Conservation (phyloP, 495 filamentous ascomycete species). For the Neurospora sublineolata region DNA sequence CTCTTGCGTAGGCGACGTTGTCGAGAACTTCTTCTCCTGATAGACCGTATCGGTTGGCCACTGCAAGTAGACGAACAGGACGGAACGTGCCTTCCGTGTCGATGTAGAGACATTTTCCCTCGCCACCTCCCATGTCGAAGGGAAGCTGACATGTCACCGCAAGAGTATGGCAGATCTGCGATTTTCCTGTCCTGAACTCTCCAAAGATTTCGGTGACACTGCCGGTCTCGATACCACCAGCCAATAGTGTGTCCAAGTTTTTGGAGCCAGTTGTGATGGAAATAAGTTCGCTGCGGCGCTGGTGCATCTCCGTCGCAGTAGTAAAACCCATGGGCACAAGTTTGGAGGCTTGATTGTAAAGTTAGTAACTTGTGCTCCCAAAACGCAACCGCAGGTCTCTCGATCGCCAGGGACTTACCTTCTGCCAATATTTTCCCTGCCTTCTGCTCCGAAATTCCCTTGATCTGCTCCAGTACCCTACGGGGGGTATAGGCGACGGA, state of each 20-base stretch:
- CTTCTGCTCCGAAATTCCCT: slow-evolving; percentile 94
- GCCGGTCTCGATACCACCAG: slow-evolving; percentile 90
- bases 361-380: slow-evolving; percentile 1
- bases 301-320: slow-evolving; percentile 99
- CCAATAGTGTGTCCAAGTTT: slow-evolving; percentile 87
- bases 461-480: slow-evolving; percentile 80
- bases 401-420: slow-evolving; percentile 38
- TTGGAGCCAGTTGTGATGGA: slow-evolving; percentile 97
- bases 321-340: slow-evolving; percentile 98
- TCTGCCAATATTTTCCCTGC: slow-evolving; percentile 87
- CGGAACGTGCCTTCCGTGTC: slow-evolving; percentile 97
- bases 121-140: slow-evolving; percentile 97
- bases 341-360: slow-evolving; percentile 58
- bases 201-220: slow-evolving; percentile 98
- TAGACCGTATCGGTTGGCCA: slow-evolving; percentile 86
- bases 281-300: slow-evolving; percentile 86
- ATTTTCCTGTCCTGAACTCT: slow-evolving; percentile 96
- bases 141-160: slow-evolving; percentile 95
- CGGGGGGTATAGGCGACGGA: slow-evolving; percentile 89
- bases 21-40: slow-evolving; percentile 95
- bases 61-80: slow-evolving; percentile 78
- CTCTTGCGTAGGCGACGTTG: slow-evolving; percentile 94
- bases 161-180: slow-evolving; percentile 96
- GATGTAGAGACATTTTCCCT: slow-evolving; percentile 98
- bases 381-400: not conserved